Conservation (phyloP, 2,329 filamentous ascomycete species). For the Paraphaeosphaeria minitans region DNA sequence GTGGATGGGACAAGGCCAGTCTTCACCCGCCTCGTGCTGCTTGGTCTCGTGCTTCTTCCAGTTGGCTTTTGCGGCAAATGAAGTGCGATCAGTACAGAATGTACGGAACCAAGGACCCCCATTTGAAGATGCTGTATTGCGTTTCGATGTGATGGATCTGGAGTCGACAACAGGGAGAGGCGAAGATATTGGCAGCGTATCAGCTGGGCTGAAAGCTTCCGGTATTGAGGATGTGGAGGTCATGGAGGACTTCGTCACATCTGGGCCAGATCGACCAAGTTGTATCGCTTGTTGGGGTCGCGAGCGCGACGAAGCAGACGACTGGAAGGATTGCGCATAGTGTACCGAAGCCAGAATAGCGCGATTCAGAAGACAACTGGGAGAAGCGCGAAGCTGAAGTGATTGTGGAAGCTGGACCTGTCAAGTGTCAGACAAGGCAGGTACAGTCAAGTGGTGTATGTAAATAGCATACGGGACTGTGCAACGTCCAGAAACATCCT, state of each 20-base stretch:
- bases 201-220: conserved; percentile 1
- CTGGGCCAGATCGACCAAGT: conserved; percentile 4
- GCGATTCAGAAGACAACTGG: conserved; percentile 2
- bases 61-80: conserved; percentile 11
- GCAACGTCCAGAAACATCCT: conserved; percentile 4
- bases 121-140: neutral
- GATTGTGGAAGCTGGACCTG: conserved; percentile 2
- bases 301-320: conserved; percentile 5
- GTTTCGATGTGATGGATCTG: neutral
- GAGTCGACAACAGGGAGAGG: neutral
- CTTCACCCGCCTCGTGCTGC: conserved; percentile 6
- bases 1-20: conserved; percentile 12
- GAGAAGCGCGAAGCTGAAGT: conserved; percentile 6
- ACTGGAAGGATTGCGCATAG: conserved; percentile 1
- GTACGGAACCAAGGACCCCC: conserved; percentile 11
- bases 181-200: conserved; percentile 1
- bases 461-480: neutral
- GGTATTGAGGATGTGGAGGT: neutral
- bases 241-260: neutral
- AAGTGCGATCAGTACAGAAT: conserved; percentile 6
- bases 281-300: neutral
- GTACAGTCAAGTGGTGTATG: too few relatives aligned
- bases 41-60: conserved; percentile 15
- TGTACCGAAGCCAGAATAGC: conserved; percentile 5
- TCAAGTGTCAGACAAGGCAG: neutral